These are phyloP conservation scores for Osmanthus fragrans DNA, from an alignment of 257 asterid species.

Conservation along the genomic window DNA sequence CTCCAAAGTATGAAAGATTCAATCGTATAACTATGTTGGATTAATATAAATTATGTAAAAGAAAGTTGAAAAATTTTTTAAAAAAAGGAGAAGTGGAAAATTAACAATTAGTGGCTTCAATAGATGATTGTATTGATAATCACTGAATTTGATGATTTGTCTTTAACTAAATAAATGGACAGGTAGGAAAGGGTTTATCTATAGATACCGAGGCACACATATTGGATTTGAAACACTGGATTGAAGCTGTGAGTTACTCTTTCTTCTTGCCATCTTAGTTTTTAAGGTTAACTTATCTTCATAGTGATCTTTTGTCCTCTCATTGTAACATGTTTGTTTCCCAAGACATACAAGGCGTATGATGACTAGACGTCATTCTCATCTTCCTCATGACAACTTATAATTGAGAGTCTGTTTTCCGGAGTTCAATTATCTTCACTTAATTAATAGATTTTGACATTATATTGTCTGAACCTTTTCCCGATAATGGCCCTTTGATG, in stretches of 20 bases:
- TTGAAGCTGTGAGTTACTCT: slow-evolving; percentile 75
- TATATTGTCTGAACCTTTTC: too few relatives aligned
- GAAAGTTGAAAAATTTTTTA: too few relatives aligned
- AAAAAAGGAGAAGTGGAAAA: neutral
- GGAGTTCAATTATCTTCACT: neutral
- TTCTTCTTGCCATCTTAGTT: too few relatives aligned
- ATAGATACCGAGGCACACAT: slow-evolving; percentile 74
- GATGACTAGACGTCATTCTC: too few relatives aligned
- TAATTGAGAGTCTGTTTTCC: too few relatives aligned
- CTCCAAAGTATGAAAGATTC: slow-evolving; percentile 55
- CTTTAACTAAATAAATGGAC: slow-evolving; percentile 30
- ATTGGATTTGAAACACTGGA: slow-evolving; percentile 94
- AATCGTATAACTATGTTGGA: neutral
- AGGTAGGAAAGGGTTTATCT: slow-evolving; percentile 92
- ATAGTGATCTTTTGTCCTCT: too few relatives aligned
- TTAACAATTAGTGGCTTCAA: slow-evolving; percentile 3
- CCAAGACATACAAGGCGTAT: too few relatives aligned
- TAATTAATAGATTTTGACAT: too few relatives aligned
- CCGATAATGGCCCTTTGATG: too few relatives aligned
- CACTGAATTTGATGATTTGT: neutral
- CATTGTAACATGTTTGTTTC: too few relatives aligned
- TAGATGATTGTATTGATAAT: slow-evolving; percentile 22
- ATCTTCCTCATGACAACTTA: too few relatives aligned
- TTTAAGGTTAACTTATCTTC: too few relatives aligned
- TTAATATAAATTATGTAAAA: neutral